These are phyloP conservation scores for Tulasnella sp. DNA, from an alignment of 768 basidiomycete genomes.

Conservation along the genomic window DNA sequence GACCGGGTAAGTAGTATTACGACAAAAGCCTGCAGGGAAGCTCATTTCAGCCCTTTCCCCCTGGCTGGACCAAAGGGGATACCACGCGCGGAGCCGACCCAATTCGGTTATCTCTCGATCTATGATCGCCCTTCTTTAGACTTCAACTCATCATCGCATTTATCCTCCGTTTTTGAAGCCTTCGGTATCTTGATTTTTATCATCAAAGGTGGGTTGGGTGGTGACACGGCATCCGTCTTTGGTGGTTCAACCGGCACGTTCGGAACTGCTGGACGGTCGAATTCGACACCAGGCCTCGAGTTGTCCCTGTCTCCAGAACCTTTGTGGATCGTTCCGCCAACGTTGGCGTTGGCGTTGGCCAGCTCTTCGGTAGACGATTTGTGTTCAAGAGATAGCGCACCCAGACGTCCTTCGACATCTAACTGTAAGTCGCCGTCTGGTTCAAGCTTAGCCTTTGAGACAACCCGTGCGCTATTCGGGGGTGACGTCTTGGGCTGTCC, in stretches of 20 bases:
- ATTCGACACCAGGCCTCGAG: background rate
- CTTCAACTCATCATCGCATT: background rate
- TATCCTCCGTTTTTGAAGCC: background rate
- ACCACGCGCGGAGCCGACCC: background rate
- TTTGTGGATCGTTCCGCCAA: background rate
- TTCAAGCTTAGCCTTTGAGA: background rate
- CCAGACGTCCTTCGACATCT: background rate
- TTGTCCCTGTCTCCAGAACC: background rate
- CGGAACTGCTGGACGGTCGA: background rate
- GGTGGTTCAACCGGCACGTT: background rate
- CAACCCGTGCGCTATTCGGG: background rate
- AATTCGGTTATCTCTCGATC: background rate
- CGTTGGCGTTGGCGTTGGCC: background rate
- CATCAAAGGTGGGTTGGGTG: conserved; percentile 3
- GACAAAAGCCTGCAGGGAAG: background rate
- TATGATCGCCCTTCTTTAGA: conserved; percentile 2
- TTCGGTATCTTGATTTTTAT: conserved; percentile 10
- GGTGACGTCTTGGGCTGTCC: background rate
- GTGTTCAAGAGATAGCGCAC: background rate
- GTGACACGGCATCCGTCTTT: background rate
- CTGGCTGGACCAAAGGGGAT: background rate
- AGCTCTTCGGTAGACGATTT: background rate
- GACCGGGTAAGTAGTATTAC: background rate
- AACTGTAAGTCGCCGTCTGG: background rate
- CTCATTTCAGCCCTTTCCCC: background rate